These are phyloP conservation scores for Chernovozyma sophiae-reginae DNA, from an alignment of 1,139 yeast species.

Conservation along the genomic window DNA sequence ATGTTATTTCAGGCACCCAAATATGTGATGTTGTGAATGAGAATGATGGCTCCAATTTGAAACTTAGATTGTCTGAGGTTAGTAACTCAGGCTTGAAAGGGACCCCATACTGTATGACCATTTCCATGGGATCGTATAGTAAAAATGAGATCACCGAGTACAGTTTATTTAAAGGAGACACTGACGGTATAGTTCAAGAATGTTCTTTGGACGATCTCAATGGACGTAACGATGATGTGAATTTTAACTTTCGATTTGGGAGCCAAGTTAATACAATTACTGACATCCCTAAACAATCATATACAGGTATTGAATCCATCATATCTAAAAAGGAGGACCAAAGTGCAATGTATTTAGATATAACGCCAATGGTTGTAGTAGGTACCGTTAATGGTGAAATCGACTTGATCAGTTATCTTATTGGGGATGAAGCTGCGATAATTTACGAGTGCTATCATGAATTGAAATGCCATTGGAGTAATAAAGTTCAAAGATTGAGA, in stretches of 20 bases:
- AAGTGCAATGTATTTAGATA: background rate
- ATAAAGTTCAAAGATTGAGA: background rate
- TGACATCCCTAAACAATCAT: background rate
- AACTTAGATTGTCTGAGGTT: background rate
- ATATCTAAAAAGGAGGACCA: background rate
- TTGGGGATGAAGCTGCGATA: background rate
- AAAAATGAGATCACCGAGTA: background rate
- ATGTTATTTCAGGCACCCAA: constrained; percentile 7
- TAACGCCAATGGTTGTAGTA: constrained; percentile 17
- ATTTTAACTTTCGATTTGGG: background rate
- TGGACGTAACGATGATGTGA: background rate
- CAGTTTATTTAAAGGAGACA: background rate
- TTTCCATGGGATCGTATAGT: background rate
- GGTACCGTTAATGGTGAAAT: constrained; percentile 39
- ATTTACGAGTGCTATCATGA: constrained; percentile 1
- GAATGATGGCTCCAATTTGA: background rate
- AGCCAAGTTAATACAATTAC: background rate
- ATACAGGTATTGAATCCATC: background rate
- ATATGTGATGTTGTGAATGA: constrained; percentile 3
- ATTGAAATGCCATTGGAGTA: background rate
- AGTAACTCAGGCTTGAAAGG: background rate
- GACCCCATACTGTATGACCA: background rate
- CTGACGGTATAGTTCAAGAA: background rate
- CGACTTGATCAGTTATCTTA: constrained; percentile 13
- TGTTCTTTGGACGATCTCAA: background rate